phyloP scores from a whole-genome alignment of 2,329 filamentous ascomycete species.

The Stachybotrys chlorohalonatus region DNA sequence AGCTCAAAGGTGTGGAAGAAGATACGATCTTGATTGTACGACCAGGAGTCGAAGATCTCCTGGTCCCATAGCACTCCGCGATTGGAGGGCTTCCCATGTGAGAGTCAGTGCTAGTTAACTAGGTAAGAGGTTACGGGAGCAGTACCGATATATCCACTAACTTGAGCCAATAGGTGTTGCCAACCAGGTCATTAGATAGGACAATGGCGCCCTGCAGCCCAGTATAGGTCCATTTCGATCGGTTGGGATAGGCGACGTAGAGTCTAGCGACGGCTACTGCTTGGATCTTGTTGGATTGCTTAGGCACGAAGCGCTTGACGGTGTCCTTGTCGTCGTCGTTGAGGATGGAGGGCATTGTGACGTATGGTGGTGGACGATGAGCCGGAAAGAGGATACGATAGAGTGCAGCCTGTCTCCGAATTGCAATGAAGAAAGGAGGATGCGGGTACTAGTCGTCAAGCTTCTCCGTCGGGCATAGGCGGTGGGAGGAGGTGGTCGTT shows the following conservation, averaged over 20 bases:
- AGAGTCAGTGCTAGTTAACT: slow-evolving; percentile 6
- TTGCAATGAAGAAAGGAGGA: too few relatives aligned
- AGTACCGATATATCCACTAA: slow-evolving; percentile 87
- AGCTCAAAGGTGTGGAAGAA: slow-evolving; percentile 98
- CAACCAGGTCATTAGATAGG: slow-evolving; percentile 86
- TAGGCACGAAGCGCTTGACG: slow-evolving; percentile 89
- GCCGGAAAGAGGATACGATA: background rate
- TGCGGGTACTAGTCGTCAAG: background rate
- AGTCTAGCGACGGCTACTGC: slow-evolving; percentile 88
- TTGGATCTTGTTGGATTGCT: slow-evolving; percentile 93
- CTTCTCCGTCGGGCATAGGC: background rate
- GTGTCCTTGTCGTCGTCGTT: slow-evolving; percentile 93
- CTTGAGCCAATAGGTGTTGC: slow-evolving; percentile 95
- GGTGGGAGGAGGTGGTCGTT: background rate
- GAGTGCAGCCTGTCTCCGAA: background rate
- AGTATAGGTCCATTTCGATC: slow-evolving; percentile 83
- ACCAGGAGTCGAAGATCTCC: slow-evolving; percentile 92
- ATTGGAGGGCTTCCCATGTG: slow-evolving; percentile 50
- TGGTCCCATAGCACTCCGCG: slow-evolving; percentile 93
- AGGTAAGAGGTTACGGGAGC: slow-evolving; percentile 5
- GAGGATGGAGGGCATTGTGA: slow-evolving; percentile 59
- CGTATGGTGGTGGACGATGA: slow-evolving; percentile 3
- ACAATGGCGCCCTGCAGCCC: slow-evolving; percentile 88
- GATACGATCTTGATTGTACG: slow-evolving; percentile 91
- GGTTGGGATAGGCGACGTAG: slow-evolving; percentile 85